Evolutionary conservation across 208 protist genomes (phyloP), one percentile per base, ranked within the genome.

Genomic region (Acanthamoeba lenticulata): DNA sequence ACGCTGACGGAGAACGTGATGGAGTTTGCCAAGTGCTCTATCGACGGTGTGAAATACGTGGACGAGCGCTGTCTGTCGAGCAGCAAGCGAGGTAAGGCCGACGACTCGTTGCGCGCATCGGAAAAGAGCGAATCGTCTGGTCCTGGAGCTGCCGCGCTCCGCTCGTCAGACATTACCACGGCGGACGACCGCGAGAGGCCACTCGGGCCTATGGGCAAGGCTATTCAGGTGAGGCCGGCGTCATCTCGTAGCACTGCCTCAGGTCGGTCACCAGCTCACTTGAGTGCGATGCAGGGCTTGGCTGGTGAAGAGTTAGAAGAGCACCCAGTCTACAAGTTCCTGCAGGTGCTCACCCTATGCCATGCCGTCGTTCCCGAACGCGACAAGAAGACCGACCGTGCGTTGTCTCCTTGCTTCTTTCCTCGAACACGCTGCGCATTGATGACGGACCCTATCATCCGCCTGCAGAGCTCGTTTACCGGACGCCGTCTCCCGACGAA

Each of bases 401-500:
- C 7, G 11, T 72, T 24, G 49, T 57, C 49, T 9, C 9, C 49
- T n/a, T n/a, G n/a, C n/a, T 9, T 9, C 62, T 2, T 42, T 19
- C 72, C 36, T 81, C 9, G 72, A n/a, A 15, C 24, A 36, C 17
- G 38, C 24, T 19, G 19, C 38, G n/a, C 4, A n/a, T 38, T 6
- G 21, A 9, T 6, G 27, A 27, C 60, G 15, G 45, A 15, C 17
- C 62, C 62, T 69, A 36, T 57, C 49, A 19, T 9, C 19, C 19
- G 49, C 49, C 49, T 57, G 9, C 49, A 72, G 62, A 72, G 62
- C 42, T 81, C 47, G 93, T 97, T n/a, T 99, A 99, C 95, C 97
- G 99, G 85, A 97, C 98, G 52, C 96, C 96, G 94, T 98, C 98
- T 5, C 98, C 98, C 0, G 98, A 99, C 93, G 98, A 99, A 95